Base-by-base conservation (phyloP, 352 stramenopile species). In the Pythium vanterpoolii region DNA sequence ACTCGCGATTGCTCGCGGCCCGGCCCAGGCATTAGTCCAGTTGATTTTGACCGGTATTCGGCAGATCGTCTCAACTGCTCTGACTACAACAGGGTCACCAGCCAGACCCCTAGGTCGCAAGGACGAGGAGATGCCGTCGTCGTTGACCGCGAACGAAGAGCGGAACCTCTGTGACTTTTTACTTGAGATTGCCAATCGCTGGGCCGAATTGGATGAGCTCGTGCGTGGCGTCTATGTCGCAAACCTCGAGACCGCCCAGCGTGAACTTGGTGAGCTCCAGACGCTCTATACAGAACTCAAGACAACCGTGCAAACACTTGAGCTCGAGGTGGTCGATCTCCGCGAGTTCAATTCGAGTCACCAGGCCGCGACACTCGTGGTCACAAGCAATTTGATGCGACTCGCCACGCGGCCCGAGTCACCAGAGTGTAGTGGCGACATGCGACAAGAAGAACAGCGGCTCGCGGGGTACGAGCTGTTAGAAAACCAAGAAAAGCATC, bases 11-110 rank as follows among this genome's bases (percentile, higher is more conserved):
- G 74, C 66, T 5, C 70, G 71, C 16, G 76, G 71, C 5, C 68
- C 79, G 6, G 74, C 79, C 0, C 69, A 60, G 10, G 69, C 78
- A 42, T 54, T 90, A 0, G 44, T 80, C 5, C 63, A 78, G 27
- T 56, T 90, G 5, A 75, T 86, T 8, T 61, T 83, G 28, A 78
- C 63, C 30, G 79, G 74, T 2, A 56, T 86, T 21, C 68, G 70
- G n/a, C 79, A 90, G 34, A 73, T 79, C 40, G 34, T 59, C 11
- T 13, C 6, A 2, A 34, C 28, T 16, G 56, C 51, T 19, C 71
- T 77, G 56, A 24, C 47, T 3, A 36, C 21, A 19, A 62, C 56
- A 42, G 18, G 34, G 34, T n/a, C 13, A 42, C 10, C 5, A 16
- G 7, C 8, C 18, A 23, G 51, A 39, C 1, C n/a, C 23, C 9